Evolutionary conservation across 1,284 basidiomycete genomes (phyloP).

Genomic region (Porodaedalea pini): DNA sequence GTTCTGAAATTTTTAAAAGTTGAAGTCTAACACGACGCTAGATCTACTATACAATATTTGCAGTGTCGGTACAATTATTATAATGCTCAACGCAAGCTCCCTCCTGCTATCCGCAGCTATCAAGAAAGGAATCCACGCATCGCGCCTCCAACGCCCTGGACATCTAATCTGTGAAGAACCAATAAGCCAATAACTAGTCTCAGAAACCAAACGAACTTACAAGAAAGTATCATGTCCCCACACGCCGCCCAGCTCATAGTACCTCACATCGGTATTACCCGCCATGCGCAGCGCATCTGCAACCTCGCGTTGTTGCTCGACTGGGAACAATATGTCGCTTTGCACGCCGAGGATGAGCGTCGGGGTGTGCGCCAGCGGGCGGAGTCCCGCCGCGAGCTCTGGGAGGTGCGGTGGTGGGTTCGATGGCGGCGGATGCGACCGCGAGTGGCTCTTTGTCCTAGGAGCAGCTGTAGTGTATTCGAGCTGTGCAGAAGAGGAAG

Average conservation of each 20-base stretch:
- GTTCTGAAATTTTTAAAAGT: no score
- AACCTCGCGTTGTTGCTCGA: constrained; percentile 95
- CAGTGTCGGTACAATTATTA: no score
- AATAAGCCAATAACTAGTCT: not conserved
- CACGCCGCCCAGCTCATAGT: constrained; percentile 96
- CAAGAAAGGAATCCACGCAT: constrained; percentile 70
- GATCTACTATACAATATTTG: no score
- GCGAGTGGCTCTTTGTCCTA: constrained; percentile 50
- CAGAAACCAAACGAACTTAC: constrained; percentile 31
- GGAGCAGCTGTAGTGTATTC: constrained; percentile 24
- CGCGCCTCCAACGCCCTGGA: constrained; percentile 75
- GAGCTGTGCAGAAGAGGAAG: constrained; percentile 26
- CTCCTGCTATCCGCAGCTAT: constrained; percentile 9
- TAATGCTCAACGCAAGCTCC: no score
- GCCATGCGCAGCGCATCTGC: constrained; percentile 89
- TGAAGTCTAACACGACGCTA: no score
- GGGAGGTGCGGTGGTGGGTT: constrained; percentile 75
- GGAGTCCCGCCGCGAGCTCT: constrained; percentile 80
- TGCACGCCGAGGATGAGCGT: constrained; percentile 92
- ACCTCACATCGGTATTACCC: constrained; percentile 85
- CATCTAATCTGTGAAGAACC: constrained; percentile 54
- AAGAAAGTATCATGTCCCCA: constrained; percentile 99
- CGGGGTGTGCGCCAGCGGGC: constrained; percentile 75
- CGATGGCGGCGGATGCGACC: constrained; percentile 64
- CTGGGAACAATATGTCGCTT: constrained; percentile 94